Conservation (phyloP, 2,329 filamentous ascomycete genomes). For the Anisogramma anomala region DNA sequence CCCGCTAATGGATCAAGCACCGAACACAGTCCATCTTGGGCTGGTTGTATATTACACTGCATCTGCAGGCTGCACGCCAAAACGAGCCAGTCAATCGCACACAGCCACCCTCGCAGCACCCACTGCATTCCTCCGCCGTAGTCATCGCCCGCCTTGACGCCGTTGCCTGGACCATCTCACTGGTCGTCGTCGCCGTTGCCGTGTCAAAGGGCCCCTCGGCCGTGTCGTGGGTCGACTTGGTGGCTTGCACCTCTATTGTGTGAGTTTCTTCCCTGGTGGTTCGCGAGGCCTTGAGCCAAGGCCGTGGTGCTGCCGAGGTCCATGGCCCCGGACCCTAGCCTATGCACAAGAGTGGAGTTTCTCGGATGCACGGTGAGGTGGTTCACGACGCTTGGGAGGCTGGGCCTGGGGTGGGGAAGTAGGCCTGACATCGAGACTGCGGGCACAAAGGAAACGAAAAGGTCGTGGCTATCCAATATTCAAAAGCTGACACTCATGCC, state of each 20-base stretch:
- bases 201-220: conserved; percentile 10
- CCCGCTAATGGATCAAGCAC: neutral
- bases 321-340: too few relatives aligned
- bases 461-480: neutral
- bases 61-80: conserved; percentile 20
- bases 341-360: conserved; percentile 5
- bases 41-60: conserved; percentile 22
- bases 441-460: neutral
- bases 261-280: conserved; percentile 15
- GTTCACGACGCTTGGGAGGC: conserved; percentile 5
- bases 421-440: conserved; percentile 1
- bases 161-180: conserved; percentile 20
- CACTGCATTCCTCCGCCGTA: conserved; percentile 22
- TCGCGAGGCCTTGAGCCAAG: too few relatives aligned
- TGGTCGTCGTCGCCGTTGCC: conserved; percentile 20
- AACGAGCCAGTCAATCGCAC: conserved; percentile 16
- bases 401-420: neutral
- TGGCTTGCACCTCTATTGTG: conserved; percentile 19
- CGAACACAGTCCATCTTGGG: conserved; percentile 20
- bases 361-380: conserved; percentile 9
- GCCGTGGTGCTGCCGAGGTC: too few relatives aligned
- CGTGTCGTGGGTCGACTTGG: conserved; percentile 19
- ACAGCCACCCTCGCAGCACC: conserved; percentile 18
- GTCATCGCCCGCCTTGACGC: conserved; percentile 20
- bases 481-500: neutral